Evolutionary conservation across 2,329 filamentous ascomycete species (phyloP).

Genomic region (Davidsoniella eucalypti): DNA sequence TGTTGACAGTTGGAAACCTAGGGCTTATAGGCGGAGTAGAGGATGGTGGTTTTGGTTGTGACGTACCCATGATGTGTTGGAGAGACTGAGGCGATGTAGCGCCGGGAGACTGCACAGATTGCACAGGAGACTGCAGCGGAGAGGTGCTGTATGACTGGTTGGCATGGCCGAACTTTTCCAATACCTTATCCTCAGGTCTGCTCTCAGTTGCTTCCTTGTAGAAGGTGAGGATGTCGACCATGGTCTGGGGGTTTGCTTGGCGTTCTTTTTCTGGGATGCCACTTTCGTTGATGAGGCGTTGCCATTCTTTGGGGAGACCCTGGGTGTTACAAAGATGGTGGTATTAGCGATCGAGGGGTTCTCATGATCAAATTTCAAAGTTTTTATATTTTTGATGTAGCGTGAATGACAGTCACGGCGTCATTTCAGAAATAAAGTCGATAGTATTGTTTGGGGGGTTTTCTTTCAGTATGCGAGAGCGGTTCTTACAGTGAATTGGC

Average conservation of each 20-base stretch:
- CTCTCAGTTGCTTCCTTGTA: conserved; percentile 86
- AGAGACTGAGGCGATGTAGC: conserved; percentile 35
- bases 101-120: conserved; percentile 23
- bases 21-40: conserved; percentile 70
- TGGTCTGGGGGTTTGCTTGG: conserved; percentile 86
- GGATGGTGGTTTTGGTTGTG: conserved; percentile 21
- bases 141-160: conserved; percentile 33
- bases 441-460: too few relatives aligned
- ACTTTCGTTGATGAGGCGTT: conserved; percentile 84
- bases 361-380: neutral
- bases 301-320: conserved; percentile 97
- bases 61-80: conserved; percentile 39
- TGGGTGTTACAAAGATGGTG: conserved; percentile 21
- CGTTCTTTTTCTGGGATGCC: conserved; percentile 94
- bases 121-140: conserved; percentile 27
- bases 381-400: too few relatives aligned
- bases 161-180: conserved; percentile 92
- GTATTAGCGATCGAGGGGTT: conserved; percentile 14
- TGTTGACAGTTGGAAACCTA: conserved; percentile 67
- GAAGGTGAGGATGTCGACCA: conserved; percentile 89
- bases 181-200: conserved; percentile 68
- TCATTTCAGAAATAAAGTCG: too few relatives aligned
- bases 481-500: conserved; percentile 74
- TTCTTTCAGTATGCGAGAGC: neutral
- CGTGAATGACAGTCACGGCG: too few relatives aligned